phyloP scores from a whole-genome alignment of 495 filamentous ascomycete genomes.

The Penicillium roqueforti region DNA sequence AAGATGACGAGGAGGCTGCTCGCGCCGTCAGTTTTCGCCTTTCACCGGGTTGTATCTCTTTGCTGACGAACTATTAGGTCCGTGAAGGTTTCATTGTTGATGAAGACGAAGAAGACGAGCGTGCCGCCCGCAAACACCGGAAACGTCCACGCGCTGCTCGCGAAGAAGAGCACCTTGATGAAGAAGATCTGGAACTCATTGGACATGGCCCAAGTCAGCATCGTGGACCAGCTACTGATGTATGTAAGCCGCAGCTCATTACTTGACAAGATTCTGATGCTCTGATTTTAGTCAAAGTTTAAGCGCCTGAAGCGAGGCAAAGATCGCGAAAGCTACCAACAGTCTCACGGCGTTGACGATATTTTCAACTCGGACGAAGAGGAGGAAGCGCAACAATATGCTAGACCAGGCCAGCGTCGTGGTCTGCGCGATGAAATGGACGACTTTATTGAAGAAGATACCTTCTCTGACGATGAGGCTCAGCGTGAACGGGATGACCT shows the following conservation, averaged over 20 bases:
- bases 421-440: slow-evolving; percentile 80
- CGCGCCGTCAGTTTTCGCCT: slow-evolving; percentile 38
- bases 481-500: slow-evolving; percentile 76
- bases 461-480: slow-evolving; percentile 79
- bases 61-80: slow-evolving; percentile 47
- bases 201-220: slow-evolving; percentile 68
- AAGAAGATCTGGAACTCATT: slow-evolving; percentile 95
- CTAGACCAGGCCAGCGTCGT: slow-evolving; percentile 47
- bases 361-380: slow-evolving; percentile 95
- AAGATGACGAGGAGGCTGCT: slow-evolving; percentile 82
- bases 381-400: slow-evolving; percentile 61
- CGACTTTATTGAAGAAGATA: slow-evolving; percentile 96
- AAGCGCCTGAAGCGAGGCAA: slow-evolving; percentile 92
- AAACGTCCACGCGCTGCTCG: slow-evolving; percentile 45
- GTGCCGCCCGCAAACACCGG: slow-evolving; percentile 56
- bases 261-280: background rate
- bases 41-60: background rate
- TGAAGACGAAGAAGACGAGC: slow-evolving; percentile 78
- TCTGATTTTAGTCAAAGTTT: slow-evolving; percentile 65
- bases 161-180: slow-evolving; percentile 86
- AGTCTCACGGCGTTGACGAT: slow-evolving; percentile 70
- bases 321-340: slow-evolving; percentile 56
- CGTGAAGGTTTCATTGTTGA: slow-evolving; percentile 96
- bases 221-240: slow-evolving; percentile 58
- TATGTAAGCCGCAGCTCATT: slow-evolving; percentile 30